Evolutionary conservation across 495 filamentous ascomycete species (phyloP).

Genomic region (Massariosphaeria phaeospora): DNA sequence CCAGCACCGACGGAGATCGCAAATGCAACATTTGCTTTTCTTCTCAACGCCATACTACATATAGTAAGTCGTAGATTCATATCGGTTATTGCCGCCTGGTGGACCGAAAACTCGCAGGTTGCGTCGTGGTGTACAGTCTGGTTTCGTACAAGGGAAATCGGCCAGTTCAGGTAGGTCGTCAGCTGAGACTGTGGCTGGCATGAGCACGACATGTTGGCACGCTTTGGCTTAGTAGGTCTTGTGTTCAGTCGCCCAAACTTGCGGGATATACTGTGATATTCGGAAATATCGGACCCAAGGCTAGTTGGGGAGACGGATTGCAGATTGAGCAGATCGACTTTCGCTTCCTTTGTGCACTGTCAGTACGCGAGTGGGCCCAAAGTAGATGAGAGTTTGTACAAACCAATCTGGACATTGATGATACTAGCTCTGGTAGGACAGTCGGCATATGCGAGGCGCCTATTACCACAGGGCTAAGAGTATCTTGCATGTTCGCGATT

Average conservation of each 20-base stretch:
- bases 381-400: not conserved
- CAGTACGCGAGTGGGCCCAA: not conserved
- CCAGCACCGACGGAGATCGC: too few relatives aligned
- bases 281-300: not conserved
- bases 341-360: not conserved
- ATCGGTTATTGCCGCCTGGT: not conserved
- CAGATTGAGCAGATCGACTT: not conserved
- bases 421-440: too few relatives aligned
- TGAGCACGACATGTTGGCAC: not conserved
- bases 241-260: not conserved
- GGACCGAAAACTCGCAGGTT: not conserved
- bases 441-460: too few relatives aligned
- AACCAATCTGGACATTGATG: too few relatives aligned
- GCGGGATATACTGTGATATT: not conserved
- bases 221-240: not conserved
- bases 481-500: not conserved
- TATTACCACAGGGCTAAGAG: too few relatives aligned
- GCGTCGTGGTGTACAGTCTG: not conserved
- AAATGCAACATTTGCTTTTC: too few relatives aligned
- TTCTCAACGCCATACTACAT: constrained; percentile 4
- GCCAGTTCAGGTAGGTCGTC: not conserved
- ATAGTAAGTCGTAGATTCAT: not conserved
- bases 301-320: not conserved
- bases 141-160: not conserved
- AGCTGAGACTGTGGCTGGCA: not conserved